A percentile compares a stretch with the other conserved stretches of the same genome.
These are phyloP conservation scores for Sporisorium scitamineum DNA, from an alignment of 1,284 basidiomycete genomes.

Conservation along the genomic window DNA sequence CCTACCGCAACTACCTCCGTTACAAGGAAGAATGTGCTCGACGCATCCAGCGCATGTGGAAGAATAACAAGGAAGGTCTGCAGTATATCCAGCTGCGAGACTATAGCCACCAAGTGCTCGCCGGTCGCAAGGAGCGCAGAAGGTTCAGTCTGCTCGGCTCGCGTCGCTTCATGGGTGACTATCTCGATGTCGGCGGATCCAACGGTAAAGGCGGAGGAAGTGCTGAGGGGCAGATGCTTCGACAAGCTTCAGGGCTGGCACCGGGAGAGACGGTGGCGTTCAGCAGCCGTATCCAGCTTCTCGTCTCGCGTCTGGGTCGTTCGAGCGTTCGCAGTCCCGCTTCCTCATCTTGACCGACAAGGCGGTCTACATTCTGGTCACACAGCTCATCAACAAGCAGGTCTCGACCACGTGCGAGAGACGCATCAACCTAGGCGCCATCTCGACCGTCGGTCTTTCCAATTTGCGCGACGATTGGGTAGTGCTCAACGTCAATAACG, in stretches of 20 bases:
- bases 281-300: conserved; percentile 84
- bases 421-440: conserved; percentile 88
- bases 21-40: conserved; percentile 94
- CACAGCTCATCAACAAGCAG: conserved; percentile 73
- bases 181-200: conserved; percentile 85
- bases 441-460: conserved; percentile 86
- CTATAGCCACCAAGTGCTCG: conserved; percentile 92
- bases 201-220: conserved; percentile 72
- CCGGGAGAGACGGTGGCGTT: conserved; percentile 73
- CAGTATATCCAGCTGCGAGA: conserved; percentile 90
- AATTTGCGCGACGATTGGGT: conserved; percentile 91
- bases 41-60: conserved; percentile 98
- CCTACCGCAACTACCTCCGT: conserved; percentile 93
- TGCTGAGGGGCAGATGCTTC: conserved; percentile 83
- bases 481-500: conserved; percentile 76
- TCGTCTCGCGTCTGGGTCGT: conserved; percentile 87
- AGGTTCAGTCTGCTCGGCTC: conserved; percentile 93
- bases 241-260: conserved; percentile 78
- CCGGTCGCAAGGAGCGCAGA: conserved; percentile 90
- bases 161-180: conserved; percentile 95
- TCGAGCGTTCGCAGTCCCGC: conserved; percentile 93
- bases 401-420: conserved; percentile 79
- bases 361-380: conserved; percentile 85
- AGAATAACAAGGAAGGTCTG: conserved; percentile 93
- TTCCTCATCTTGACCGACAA: conserved; percentile 90